A percentile compares a stretch with the other conserved stretches of the same genome.
Conservation (phyloP, 106 monocot species). For the Allium cepa region DNA sequence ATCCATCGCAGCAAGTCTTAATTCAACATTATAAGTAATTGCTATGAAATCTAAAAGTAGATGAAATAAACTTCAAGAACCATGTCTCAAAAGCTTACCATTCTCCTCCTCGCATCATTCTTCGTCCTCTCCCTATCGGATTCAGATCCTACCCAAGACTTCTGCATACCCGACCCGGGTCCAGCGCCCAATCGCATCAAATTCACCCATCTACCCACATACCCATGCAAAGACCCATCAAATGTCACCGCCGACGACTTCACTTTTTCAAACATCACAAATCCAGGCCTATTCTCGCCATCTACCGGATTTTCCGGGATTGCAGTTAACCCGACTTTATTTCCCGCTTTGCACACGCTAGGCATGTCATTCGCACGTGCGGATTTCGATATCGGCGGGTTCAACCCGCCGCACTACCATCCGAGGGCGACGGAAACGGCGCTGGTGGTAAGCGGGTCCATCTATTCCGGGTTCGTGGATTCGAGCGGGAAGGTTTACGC, state of each 20-base stretch:
- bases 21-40: too few relatives aligned
- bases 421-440: constrained; percentile 58
- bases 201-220: constrained; percentile 13
- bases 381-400: constrained; percentile 37
- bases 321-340: constrained; percentile 42
- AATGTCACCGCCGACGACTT: constrained; percentile 41
- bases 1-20: too few relatives aligned
- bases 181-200: not conserved
- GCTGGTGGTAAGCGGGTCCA: constrained; percentile 31
- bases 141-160: constrained; percentile 42
- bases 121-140: constrained; percentile 12
- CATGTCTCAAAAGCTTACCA: not conserved
- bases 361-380: constrained; percentile 57
- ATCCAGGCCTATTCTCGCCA: constrained; percentile 6
- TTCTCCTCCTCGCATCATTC: constrained; percentile 6
- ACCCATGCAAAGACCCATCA: constrained; percentile 35
- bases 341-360: constrained; percentile 57
- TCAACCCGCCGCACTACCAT: constrained; percentile 67
- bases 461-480: constrained; percentile 50
- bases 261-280: constrained; percentile 32
- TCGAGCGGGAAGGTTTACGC: constrained; percentile 32
- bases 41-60: too few relatives aligned
- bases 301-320: constrained; percentile 31
- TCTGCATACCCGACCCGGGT: constrained; percentile 38
- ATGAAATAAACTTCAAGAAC: not conserved